Evolutionary conservation across 257 asterid genomes (phyloP).

Genomic region (Euphrasia confusa): DNA sequence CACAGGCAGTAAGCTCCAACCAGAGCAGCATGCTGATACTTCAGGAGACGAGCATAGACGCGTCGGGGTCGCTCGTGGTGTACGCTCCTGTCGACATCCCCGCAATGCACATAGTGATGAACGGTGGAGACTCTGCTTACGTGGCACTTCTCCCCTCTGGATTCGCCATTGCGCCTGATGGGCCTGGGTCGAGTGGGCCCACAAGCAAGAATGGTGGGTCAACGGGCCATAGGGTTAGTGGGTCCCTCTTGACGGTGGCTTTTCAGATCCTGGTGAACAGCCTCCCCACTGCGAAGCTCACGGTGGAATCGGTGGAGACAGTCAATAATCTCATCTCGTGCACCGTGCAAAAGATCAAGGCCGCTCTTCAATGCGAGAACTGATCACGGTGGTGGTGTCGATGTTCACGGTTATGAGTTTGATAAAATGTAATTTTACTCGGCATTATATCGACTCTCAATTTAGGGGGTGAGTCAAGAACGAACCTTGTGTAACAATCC

Average conservation of each 20-base stretch:
- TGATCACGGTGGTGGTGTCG: constrained; percentile 22
- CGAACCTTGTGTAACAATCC: constrained; percentile 63
- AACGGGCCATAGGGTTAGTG: constrained; percentile 37
- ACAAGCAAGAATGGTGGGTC: constrained; percentile 27
- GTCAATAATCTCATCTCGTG: constrained; percentile 82
- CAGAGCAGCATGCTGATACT: constrained; percentile 12
- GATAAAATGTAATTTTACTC: background rate
- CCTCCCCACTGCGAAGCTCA: constrained; percentile 72
- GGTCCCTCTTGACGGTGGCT: constrained; percentile 83
- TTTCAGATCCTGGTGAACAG: constrained; percentile 86
- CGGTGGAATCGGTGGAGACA: constrained; percentile 92
- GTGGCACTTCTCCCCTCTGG: constrained; percentile 46
- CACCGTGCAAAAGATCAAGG: constrained; percentile 91
- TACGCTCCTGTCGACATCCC: constrained; percentile 14
- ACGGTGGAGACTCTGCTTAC: constrained; percentile 8
- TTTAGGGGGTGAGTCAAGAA: constrained; percentile 67
- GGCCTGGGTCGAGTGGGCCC: constrained; percentile 39
- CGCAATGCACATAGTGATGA: constrained; percentile 4
- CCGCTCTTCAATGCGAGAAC: constrained; percentile 69
- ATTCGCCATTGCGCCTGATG: constrained; percentile 80
- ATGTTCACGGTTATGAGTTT: background rate
- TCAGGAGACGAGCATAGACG: constrained; percentile 7
- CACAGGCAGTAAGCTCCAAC: background rate
- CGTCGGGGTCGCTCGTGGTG: background rate
- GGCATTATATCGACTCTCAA: constrained; percentile 6